Conservation (phyloP, 306 rosid species). For the Trifolium dubium region DNA sequence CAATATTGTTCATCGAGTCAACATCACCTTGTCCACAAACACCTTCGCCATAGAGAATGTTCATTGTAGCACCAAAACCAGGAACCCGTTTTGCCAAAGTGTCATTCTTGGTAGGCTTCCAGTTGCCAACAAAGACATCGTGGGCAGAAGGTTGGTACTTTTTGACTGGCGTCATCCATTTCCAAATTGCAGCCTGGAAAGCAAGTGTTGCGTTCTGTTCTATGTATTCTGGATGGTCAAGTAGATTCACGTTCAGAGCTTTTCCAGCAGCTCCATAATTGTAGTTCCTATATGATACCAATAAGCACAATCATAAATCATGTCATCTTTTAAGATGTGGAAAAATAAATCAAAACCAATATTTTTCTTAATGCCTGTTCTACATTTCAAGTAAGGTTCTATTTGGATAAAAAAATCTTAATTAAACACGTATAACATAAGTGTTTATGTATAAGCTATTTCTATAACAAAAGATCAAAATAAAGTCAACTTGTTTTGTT, state of each 20-base stretch:
- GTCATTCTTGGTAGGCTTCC: constrained; percentile 97
- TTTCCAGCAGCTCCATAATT: constrained; percentile 85
- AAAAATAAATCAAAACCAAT: constrained; percentile 1
- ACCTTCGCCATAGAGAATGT: constrained; percentile 80
- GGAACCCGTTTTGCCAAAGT: constrained; percentile 70
- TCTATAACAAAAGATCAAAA: too few relatives aligned
- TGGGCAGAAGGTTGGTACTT: constrained; percentile 89
- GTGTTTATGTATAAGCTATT: too few relatives aligned
- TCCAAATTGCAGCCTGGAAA: constrained; percentile 90
- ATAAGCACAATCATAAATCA: constrained; percentile 5
- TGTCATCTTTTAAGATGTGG: not conserved
- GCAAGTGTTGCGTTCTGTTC: constrained; percentile 97
- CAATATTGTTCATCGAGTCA: constrained; percentile 75
- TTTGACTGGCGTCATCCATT: constrained; percentile 83
- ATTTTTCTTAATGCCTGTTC: constrained; percentile 2
- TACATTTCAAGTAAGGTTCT: not conserved
- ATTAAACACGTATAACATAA: too few relatives aligned
- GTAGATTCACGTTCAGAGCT: constrained; percentile 69
- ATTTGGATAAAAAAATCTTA: too few relatives aligned
- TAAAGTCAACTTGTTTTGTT: too few relatives aligned
- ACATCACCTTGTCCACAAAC: constrained; percentile 79
- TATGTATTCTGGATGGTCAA: constrained; percentile 84
- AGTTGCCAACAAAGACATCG: constrained; percentile 76
- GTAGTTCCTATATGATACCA: constrained; percentile 70
- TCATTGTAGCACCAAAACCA: constrained; percentile 95